These are phyloP conservation scores for Amaranthus hypochondriacus DNA, from an alignment of 148 eudicot genomes.

Conservation along the genomic window DNA sequence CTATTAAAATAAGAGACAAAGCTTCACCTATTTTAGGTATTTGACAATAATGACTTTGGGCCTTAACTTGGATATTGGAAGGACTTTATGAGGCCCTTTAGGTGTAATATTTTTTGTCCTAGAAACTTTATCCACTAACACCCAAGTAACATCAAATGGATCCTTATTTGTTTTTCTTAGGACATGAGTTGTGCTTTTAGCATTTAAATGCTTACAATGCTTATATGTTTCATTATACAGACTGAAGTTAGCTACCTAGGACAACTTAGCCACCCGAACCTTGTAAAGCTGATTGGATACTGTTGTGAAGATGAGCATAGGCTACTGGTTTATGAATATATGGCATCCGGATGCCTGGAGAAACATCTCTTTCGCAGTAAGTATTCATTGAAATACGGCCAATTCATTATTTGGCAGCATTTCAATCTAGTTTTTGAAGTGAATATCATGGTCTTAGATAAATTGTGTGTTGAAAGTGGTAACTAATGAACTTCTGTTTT, in stretches of 20 bases:
- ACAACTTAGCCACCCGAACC: slow-evolving; percentile 73
- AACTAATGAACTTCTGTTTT: not conserved
- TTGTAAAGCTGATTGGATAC: slow-evolving; percentile 79
- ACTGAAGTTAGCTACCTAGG: slow-evolving; percentile 84
- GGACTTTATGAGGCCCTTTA: too few species aligned
- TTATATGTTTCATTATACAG: slow-evolving; percentile 32
- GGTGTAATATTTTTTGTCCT: too few species aligned
- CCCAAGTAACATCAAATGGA: not conserved
- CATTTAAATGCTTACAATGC: slow-evolving; percentile 1
- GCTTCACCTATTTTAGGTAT: too few species aligned
- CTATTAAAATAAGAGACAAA: too few species aligned
- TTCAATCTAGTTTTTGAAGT: not conserved
- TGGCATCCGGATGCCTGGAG: slow-evolving; percentile 84
- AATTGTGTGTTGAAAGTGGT: not conserved
- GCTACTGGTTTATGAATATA: slow-evolving; percentile 76
- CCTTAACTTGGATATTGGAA: too few species aligned
- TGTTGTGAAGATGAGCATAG: slow-evolving; percentile 86
- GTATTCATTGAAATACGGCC: slow-evolving; percentile 22
- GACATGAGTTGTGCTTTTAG: not conserved
- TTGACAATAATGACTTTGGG: too few species aligned
- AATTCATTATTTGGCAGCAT: not conserved
- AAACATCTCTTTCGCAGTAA: slow-evolving; percentile 84
- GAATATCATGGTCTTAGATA: too few species aligned
- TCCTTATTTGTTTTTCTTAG: not conserved
- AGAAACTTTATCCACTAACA: not conserved